Percentiles rank a stretch among this genome's conserved stretches.
Conservation (phyloP, 345 rosid genomes). For the Geranium brycei region DNA sequence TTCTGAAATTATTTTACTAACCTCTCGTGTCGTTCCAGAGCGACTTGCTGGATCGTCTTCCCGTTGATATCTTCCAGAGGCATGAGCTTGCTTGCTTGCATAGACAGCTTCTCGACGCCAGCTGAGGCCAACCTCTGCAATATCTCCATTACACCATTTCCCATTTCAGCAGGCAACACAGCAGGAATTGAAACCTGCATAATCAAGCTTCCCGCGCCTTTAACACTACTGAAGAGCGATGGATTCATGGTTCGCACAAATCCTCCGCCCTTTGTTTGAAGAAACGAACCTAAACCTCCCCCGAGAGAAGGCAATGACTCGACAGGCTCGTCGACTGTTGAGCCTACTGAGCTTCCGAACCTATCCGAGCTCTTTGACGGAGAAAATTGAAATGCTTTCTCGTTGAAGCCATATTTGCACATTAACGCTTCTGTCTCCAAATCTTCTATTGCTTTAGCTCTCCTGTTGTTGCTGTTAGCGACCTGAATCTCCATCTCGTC, state of each 20-base stretch:
- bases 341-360: no score
- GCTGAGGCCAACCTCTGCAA: slow-evolving; percentile 35
- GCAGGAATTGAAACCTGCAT: slow-evolving; percentile 54
- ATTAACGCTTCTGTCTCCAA: slow-evolving; percentile 60
- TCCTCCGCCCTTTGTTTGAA: slow-evolving; percentile 39
- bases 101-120: slow-evolving; percentile 33
- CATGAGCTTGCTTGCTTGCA: slow-evolving; percentile 32
- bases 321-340: slow-evolving; percentile 12
- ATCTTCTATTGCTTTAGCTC: slow-evolving; percentile 43
- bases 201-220: slow-evolving; percentile 33
- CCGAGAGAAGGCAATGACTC: slow-evolving; percentile 37
- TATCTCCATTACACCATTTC: slow-evolving; percentile 36
- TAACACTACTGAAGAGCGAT: slow-evolving; percentile 27
- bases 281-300: slow-evolving; percentile 34
- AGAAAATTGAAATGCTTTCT: slow-evolving; percentile 36
- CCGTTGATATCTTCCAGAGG: slow-evolving; percentile 60
- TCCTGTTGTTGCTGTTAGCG: slow-evolving; percentile 40
- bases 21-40: slow-evolving; percentile 26
- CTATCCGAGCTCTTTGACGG: slow-evolving; percentile 18
- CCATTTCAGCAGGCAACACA: slow-evolving; percentile 47
- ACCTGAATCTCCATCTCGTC: background rate
- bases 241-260: slow-evolving; percentile 49
- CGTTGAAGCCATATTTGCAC: slow-evolving; percentile 47
- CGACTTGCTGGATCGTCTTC: slow-evolving; percentile 38
- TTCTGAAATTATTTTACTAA: slow-evolving; percentile 10